Evolutionary conservation across 495 filamentous ascomycete genomes (phyloP), one percentile per base, ranked within the genome.

Genomic region (Neurospora sp.): DNA sequence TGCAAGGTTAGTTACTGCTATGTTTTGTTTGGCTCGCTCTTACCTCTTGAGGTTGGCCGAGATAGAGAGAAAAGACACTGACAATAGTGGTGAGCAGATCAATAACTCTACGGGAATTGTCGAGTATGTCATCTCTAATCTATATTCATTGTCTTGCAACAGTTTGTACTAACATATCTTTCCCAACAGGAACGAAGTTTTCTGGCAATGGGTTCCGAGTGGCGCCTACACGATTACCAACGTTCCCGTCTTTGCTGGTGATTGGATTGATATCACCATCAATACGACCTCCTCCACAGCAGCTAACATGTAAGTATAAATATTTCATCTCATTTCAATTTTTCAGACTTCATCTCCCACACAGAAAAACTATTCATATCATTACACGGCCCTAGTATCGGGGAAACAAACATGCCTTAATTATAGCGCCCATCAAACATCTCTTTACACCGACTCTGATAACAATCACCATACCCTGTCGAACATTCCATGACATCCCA

Each of bases 191-290:
- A 69, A 80, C 70, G 71, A 78, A 65, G 76, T 76, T 0, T 80
- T 77, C 77, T 81, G 77, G 76, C 78, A 81, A 69, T 81, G 79
- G 79, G 61, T 77, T 0, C 79, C 79, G 0, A 70, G 65, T 0
- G 70, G 44, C 1, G 72, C 77, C 0, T 77, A 71, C 37, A 77
- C 76, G 9, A 76, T 81, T 69, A 14, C 76, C 0, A 70, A 74
- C 3, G 40, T 81, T 68, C 75, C 79, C 68, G 78, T 80, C 14
- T 18, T 48, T 20, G 70, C 74, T 69, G 75, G 75, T 27, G 79
- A 81, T 69, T 79, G 76, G 76, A 74, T 81, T 40, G 76, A 79
- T 22, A 68, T 81, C 0, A 79, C 74, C 8, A 75, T 81, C 71
- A 75, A 79, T 16, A 76, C 78, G 0, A 76, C 76, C 39, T 78